Conservation (phyloP, 768 basidiomycete species). For the Boletus reticuloceps region DNA sequence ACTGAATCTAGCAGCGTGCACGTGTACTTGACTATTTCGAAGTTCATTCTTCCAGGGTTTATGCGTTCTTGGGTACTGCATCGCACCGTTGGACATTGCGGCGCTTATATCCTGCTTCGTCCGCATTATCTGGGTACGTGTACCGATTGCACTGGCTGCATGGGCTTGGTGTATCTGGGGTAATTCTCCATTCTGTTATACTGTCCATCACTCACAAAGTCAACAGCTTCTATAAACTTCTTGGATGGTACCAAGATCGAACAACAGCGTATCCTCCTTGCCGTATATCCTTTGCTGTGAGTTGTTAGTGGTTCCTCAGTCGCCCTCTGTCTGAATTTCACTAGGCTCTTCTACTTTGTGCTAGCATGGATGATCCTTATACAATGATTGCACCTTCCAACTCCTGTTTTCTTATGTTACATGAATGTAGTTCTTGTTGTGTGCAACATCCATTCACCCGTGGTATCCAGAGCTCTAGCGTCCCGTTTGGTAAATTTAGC, state of each 20-base stretch:
- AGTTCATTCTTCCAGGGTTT: slow-evolving; percentile 96
- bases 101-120: slow-evolving; percentile 87
- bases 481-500: slow-evolving; percentile 1
- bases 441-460: not conserved
- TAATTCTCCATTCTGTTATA: slow-evolving; percentile 30
- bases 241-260: slow-evolving; percentile 94
- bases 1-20: not conserved
- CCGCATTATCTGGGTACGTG: slow-evolving; percentile 79
- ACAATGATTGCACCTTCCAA: slow-evolving; percentile 43
- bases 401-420: slow-evolving; percentile 4
- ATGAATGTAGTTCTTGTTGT: slow-evolving; percentile 14
- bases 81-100: slow-evolving; percentile 90
- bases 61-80: slow-evolving; percentile 92
- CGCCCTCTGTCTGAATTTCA: not conserved
- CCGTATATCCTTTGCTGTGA: slow-evolving; percentile 93
- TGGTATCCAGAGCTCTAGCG: not conserved
- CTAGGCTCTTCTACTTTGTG: slow-evolving; percentile 88
- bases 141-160: slow-evolving; percentile 79
- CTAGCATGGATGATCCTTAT: slow-evolving; percentile 97
- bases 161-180: slow-evolving; percentile 99
- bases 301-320: slow-evolving; percentile 27
- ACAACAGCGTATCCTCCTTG: slow-evolving; percentile 83
- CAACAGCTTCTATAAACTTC: slow-evolving; percentile 87
- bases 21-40: slow-evolving; percentile 3
- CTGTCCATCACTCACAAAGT: not conserved